Evolutionary conservation across 352 stramenopile genomes (phyloP), one percentile per base, ranked within the genome.

Genomic region (Globisporangium spinosum): DNA sequence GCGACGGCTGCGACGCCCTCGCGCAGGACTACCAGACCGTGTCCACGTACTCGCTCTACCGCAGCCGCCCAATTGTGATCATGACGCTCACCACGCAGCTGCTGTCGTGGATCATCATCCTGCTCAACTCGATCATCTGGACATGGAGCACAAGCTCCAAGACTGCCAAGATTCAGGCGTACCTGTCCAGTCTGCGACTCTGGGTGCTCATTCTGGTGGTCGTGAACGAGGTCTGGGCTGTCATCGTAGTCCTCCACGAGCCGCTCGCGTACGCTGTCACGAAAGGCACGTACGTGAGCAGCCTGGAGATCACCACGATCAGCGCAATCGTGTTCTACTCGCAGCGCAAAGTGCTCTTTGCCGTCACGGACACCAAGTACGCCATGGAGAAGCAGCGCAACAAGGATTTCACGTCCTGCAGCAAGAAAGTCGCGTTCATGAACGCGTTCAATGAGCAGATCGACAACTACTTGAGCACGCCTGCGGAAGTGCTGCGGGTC

Each of bases 101-200:
- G 45, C 35, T 89, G 32, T 86, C 77, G 29, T 89, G 81, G 81
- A 58, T 88, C 10, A 63, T 88, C 51, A 65, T 87, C n/a, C 64
- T 88, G 4, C 77, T 76, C 15, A 83, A 78, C 64, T 72, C 79
- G 34, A 71, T 80, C 49, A 76, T 86, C 35, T 87, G 75, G 67
- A 75, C 70, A 13, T 81, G 80, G 62, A 78, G 76, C 54, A 77
- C 67, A 1, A 65, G 59, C 59, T 85, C 77, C 2, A 49, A 54
- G 7, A 59, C 58, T 12, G 70, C 64, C 38, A 74, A 73, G 61
- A 27, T 82, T 15, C 75, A 89, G 55, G 77, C 76, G 0, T 73
- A 79, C 3, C 38, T 90, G 1, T 85, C 75, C n/a, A 72, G 59
- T 25, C 15, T 78, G 15, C 73, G 71, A 22, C 43, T 77, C 2